phyloP scores from a whole-genome alignment of 2,329 filamentous ascomycete genomes.

The Venturia nashicola region DNA sequence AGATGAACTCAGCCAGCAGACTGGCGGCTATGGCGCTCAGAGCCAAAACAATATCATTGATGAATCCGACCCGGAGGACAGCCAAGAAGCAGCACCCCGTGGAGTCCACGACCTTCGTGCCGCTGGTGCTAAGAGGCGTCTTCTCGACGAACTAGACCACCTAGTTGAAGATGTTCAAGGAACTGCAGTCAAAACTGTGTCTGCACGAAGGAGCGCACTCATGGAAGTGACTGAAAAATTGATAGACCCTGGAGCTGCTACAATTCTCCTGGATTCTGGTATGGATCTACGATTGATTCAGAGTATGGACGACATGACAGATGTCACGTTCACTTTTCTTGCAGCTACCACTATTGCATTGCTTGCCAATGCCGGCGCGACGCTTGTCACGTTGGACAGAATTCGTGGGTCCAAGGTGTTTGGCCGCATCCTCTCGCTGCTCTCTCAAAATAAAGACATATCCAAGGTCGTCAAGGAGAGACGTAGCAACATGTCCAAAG shows the following conservation, averaged over 20 bases:
- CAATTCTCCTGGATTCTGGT: constrained; percentile 62
- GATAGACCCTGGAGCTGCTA: constrained; percentile 47
- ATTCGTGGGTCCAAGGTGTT: constrained; percentile 44
- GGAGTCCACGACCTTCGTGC: constrained; percentile 51
- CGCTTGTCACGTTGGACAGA: constrained; percentile 46
- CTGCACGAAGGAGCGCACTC: constrained; percentile 39
- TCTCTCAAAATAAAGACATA: constrained; percentile 45
- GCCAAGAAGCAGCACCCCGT: constrained; percentile 31
- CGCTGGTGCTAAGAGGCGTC: constrained; percentile 44
- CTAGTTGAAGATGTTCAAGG: constrained; percentile 48
- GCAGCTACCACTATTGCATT: constrained; percentile 52
- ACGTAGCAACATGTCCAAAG: constrained; percentile 56
- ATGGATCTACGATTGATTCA: constrained; percentile 58
- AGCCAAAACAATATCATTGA: constrained; percentile 1
- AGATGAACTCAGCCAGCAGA: constrained; percentile 7
- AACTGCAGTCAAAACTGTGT: constrained; percentile 25
- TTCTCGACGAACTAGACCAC: constrained; percentile 41
- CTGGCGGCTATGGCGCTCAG: not conserved
- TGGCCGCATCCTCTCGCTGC: constrained; percentile 42
- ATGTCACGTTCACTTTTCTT: constrained; percentile 43
- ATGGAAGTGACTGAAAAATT: constrained; percentile 44
- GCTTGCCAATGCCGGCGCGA: constrained; percentile 48
- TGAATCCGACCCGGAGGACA: constrained; percentile 35
- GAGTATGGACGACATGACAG: constrained; percentile 37
- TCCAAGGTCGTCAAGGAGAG: constrained; percentile 49